Percentiles rank a stretch among this genome's conserved stretches.
Evolutionary conservation across 345 rosid genomes (phyloP).

Genomic region (Melastoma malabathricum): DNA sequence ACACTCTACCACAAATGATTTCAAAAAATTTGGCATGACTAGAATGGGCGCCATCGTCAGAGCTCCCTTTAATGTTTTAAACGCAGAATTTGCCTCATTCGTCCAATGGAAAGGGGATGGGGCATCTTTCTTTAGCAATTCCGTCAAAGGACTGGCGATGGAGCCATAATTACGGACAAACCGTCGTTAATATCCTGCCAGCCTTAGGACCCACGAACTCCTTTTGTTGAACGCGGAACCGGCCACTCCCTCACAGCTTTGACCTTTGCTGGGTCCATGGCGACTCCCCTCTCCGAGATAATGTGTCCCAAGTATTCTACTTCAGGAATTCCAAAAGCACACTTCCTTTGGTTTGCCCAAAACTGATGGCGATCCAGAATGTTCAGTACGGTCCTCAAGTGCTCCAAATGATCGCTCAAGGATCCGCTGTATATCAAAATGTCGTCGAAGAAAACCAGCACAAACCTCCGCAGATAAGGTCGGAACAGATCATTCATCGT

Average conservation of each 20-base stretch:
- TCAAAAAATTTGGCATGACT: neutral
- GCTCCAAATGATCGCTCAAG: neutral
- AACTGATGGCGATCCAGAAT: too few species aligned
- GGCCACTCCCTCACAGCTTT: neutral
- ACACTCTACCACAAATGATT: neutral
- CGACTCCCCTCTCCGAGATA: neutral
- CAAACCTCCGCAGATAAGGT: neutral
- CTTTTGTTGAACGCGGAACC: neutral
- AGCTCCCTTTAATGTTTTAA: neutral
- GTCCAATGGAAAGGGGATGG: neutral
- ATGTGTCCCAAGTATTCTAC: slow-evolving; percentile 1
- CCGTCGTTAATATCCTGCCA: neutral
- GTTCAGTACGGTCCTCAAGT: neutral
- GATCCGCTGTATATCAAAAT: neutral
- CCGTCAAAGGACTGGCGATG: neutral
- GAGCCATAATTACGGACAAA: neutral
- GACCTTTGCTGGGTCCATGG: neutral
- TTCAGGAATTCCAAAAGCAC: neutral
- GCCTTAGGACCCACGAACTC: neutral
- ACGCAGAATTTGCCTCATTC: neutral
- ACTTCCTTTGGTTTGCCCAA: neutral
- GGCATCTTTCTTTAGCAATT: neutral
- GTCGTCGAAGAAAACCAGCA: neutral
- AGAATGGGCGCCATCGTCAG: neutral
- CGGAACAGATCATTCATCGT: neutral